Percentiles rank a stretch among this genome's conserved stretches.
phyloP scores from a whole-genome alignment of 306 rosid genomes.

The Purshia tridentata region DNA sequence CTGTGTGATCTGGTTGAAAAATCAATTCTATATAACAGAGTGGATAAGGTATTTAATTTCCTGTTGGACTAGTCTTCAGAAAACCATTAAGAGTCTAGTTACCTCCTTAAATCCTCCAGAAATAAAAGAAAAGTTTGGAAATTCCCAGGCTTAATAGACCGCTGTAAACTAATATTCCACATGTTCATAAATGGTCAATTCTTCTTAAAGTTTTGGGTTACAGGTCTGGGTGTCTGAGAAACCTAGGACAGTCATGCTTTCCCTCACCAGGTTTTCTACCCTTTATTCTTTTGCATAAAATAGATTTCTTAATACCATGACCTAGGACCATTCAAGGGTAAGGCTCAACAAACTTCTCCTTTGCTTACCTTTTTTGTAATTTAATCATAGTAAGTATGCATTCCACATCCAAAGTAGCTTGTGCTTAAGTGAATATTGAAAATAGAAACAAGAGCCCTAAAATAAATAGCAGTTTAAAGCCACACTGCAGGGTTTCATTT shows the following conservation, averaged over 20 bases:
- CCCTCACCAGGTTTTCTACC: neutral
- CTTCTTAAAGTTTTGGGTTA: neutral
- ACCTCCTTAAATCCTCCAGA: too few species aligned
- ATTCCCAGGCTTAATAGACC: neutral
- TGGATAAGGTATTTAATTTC: neutral
- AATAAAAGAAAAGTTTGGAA: neutral
- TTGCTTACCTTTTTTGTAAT: neutral
- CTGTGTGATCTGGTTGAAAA: neutral
- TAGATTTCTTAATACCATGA: neutral
- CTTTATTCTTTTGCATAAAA: neutral
- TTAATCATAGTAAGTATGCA: neutral
- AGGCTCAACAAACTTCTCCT: neutral
- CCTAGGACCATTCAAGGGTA: neutral
- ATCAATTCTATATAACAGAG: neutral
- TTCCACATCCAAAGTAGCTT: neutral
- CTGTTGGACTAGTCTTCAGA: neutral
- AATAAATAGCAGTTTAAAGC: neutral
- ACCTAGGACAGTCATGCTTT: neutral
- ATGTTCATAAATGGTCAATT: neutral
- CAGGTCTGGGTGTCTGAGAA: neutral
- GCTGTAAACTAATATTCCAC: neutral
- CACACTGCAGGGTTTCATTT: neutral
- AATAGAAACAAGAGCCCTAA: slow-evolving; percentile 3
- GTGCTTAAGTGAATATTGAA: neutral
- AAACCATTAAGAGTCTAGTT: neutral